These are phyloP conservation scores for Thielaviopsis musarum DNA, from an alignment of 2,329 filamentous ascomycete species.

Conservation along the genomic window DNA sequence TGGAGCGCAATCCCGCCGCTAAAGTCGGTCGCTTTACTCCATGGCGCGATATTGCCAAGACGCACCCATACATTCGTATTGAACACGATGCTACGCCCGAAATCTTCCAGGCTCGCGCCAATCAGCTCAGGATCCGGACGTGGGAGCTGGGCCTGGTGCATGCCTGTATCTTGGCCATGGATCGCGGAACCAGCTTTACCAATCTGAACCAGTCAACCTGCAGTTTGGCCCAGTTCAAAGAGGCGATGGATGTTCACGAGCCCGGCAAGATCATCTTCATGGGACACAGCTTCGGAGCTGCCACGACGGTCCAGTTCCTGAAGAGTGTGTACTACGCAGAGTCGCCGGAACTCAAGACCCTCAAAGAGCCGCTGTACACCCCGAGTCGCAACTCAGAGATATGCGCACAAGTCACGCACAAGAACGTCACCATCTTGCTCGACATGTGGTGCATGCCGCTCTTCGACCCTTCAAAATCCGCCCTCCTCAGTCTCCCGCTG, in stretches of 20 bases:
- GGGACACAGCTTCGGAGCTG: constrained; percentile 69
- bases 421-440: constrained; percentile 49
- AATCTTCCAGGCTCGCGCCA: constrained; percentile 49
- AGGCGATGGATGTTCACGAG: constrained; percentile 47
- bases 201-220: constrained; percentile 35
- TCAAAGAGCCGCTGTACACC: constrained; percentile 41
- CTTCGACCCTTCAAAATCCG: constrained; percentile 40
- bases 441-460: constrained; percentile 72
- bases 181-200: constrained; percentile 31
- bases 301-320: constrained; percentile 57
- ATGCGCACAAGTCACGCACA: constrained; percentile 47
- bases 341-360: constrained; percentile 26
- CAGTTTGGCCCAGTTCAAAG: constrained; percentile 40
- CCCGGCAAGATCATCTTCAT: constrained; percentile 60
- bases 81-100: constrained; percentile 48
- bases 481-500: constrained; percentile 55
- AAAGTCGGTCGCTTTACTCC: constrained; percentile 18
- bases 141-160: constrained; percentile 65
- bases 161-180: constrained; percentile 49
- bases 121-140: constrained; percentile 55
- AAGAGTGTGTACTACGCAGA: constrained; percentile 60
- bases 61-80: constrained; percentile 33
- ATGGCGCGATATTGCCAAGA: constrained; percentile 6
- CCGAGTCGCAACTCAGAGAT: constrained; percentile 40
- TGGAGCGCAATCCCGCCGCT: constrained; percentile 45